Evolutionary conservation across 192 early-diverging fungal species (phyloP).

Genomic region (Entomortierella parvispora): DNA sequence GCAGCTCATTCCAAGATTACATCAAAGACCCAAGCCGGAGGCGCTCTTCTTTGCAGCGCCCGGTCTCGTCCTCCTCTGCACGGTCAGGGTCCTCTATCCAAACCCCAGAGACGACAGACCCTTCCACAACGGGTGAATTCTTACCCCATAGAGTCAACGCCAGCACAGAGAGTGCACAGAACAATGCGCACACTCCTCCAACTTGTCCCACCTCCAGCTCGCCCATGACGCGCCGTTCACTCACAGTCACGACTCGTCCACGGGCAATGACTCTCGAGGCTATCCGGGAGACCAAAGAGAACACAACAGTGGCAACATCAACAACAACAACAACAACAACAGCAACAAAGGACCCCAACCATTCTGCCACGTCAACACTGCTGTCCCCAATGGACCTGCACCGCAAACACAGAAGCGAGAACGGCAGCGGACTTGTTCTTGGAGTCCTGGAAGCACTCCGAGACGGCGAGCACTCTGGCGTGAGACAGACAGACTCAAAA

Average conservation of each 20-base stretch:
- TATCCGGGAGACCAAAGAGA: conserved; percentile 17
- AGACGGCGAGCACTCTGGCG: conserved; percentile 14
- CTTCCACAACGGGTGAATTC: not conserved
- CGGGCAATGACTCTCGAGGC: conserved; percentile 25
- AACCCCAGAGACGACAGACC: conserved; percentile 9
- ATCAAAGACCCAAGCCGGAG: conserved; percentile 17
- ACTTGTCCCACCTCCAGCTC: not conserved
- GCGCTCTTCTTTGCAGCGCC: conserved; percentile 17
- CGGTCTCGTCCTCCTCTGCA: not conserved
- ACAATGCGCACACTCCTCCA: not conserved
- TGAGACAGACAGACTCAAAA: too few relatives aligned
- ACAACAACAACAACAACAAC: not conserved
- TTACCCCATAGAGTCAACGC: not conserved
- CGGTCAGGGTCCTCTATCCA: not conserved
- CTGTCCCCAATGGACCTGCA: conserved; percentile 1
- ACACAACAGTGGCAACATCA: not conserved
- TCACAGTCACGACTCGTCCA: conserved; percentile 30
- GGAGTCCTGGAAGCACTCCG: conserved; percentile 34
- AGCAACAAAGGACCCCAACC: not conserved
- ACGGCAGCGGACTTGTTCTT: conserved; percentile 9
- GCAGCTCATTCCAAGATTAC: conserved; percentile 26
- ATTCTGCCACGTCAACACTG: conserved; percentile 10
- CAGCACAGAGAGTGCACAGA: not conserved
- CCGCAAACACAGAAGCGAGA: conserved; percentile 32
- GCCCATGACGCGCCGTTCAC: conserved; percentile 18